Evolutionary conservation across 768 basidiomycete genomes (phyloP).

Genomic region (Lentinula boryana): DNA sequence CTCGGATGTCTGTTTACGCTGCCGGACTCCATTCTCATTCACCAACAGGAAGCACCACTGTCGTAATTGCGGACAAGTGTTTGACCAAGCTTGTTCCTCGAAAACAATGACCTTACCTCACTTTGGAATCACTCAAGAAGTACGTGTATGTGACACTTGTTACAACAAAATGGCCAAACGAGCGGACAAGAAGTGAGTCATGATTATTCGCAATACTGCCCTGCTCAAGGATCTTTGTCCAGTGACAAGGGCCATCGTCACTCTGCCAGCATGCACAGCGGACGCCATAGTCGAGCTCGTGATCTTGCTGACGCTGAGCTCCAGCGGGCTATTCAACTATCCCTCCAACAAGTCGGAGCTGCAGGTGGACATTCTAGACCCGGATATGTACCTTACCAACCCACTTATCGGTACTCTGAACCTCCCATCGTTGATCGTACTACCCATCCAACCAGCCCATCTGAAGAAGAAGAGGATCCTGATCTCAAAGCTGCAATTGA

Average conservation of each 20-base stretch:
- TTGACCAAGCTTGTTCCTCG: conserved; percentile 90
- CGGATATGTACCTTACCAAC: conserved; percentile 68
- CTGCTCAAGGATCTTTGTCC: background rate
- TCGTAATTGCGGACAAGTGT: conserved; percentile 95
- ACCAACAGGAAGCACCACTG: conserved; percentile 99
- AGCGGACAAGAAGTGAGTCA: conserved; percentile 47
- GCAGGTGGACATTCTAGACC: conserved; percentile 42
- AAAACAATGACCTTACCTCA: conserved; percentile 82
- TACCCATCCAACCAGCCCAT: conserved; percentile 30
- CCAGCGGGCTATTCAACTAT: conserved; percentile 88
- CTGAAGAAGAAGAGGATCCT: conserved; percentile 84
- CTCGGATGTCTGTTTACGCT: conserved; percentile 90
- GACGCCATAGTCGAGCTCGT: conserved; percentile 47
- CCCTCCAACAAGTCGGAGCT: conserved; percentile 68
- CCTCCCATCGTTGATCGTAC: conserved; percentile 62
- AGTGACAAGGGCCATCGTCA: conserved; percentile 49
- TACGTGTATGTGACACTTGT: conserved; percentile 92
- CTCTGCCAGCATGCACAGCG: conserved; percentile 41
- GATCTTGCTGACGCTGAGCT: conserved; percentile 82
- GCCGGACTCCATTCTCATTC: conserved; percentile 85
- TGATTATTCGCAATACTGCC: background rate
- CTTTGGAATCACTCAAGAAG: conserved; percentile 88
- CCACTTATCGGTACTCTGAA: conserved; percentile 59
- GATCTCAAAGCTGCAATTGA: conserved; percentile 93
- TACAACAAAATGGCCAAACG: conserved; percentile 70